Evolutionary conservation across 1,284 basidiomycete genomes (phyloP).

Genomic region (Coniferiporia sulphurascens): DNA sequence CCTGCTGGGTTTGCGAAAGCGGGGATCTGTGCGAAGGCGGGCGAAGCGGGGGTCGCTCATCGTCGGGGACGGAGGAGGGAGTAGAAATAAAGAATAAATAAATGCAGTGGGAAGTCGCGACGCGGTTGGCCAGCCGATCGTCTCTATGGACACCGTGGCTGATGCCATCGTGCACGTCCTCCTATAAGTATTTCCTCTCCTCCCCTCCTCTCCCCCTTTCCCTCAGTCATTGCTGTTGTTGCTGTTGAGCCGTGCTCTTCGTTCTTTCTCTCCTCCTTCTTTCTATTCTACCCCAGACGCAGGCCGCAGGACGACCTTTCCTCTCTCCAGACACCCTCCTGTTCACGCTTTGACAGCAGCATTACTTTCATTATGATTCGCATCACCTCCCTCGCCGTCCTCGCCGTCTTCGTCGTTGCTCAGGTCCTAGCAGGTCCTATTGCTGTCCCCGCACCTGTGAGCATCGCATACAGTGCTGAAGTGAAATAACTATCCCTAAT

Average conservation of each 20-base stretch:
- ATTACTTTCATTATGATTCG: conserved; percentile 28
- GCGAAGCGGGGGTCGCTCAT: conserved; percentile 88
- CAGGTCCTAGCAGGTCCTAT: conserved; percentile 43
- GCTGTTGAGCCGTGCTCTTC: conserved; percentile 17
- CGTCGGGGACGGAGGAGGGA: conserved; percentile 7
- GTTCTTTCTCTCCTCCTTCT: conserved; percentile 19
- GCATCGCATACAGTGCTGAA: not conserved
- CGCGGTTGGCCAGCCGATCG: not conserved
- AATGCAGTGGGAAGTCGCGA: not conserved
- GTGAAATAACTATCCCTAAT: not conserved
- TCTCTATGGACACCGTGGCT: not conserved
- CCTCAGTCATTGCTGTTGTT: conserved; percentile 28
- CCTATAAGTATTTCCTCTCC: conserved; percentile 23
- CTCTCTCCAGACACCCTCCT: conserved; percentile 23
- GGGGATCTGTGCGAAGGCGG: conserved; percentile 85
- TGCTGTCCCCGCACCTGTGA: conserved; percentile 34
- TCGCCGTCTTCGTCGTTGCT: conserved; percentile 42
- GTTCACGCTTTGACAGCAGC: conserved; percentile 5
- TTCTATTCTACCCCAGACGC: conserved; percentile 22
- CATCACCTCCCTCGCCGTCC: conserved; percentile 35
- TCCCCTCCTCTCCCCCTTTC: conserved; percentile 22
- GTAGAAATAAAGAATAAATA: not conserved
- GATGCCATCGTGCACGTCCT: not conserved
- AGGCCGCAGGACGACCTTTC: conserved; percentile 37
- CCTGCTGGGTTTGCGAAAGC: conserved; percentile 83